Conservation (phyloP, 176 grass and related monocot genomes). For the Calamus simplicifolius region DNA sequence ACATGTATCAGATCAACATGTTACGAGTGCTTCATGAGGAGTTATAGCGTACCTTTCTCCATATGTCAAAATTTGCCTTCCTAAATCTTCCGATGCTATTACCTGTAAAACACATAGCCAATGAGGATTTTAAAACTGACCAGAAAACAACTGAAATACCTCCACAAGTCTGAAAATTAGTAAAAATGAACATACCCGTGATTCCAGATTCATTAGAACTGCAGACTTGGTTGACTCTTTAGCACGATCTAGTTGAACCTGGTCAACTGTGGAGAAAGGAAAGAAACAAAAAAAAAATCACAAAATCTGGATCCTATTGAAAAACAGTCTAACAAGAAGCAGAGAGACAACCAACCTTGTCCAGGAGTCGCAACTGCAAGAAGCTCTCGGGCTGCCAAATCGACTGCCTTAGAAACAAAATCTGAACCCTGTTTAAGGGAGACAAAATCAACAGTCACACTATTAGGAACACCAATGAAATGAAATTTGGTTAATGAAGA, state of each 20-base stretch:
- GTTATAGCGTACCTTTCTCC: slow-evolving; percentile 59
- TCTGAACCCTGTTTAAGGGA: slow-evolving; percentile 51
- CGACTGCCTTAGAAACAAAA: slow-evolving; percentile 80
- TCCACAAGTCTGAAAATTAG: slow-evolving; percentile 4
- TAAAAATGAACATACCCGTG: slow-evolving; percentile 37
- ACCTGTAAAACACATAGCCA: slow-evolving; percentile 29
- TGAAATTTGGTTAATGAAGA: too few relatives aligned
- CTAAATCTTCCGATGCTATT: slow-evolving; percentile 66
- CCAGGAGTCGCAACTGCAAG: slow-evolving; percentile 73
- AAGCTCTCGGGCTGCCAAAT: slow-evolving; percentile 79
- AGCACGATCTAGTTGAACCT: slow-evolving; percentile 69
- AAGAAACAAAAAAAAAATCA: slow-evolving; percentile 21
- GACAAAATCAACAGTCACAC: not conserved
- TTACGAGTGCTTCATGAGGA: not conserved
- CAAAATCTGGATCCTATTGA: not conserved
- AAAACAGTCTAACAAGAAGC: too few relatives aligned
- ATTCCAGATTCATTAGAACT: slow-evolving; percentile 62
- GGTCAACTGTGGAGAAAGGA: slow-evolving; percentile 49
- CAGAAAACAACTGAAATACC: slow-evolving; percentile 7
- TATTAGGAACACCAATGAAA: too few relatives aligned
- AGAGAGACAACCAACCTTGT: slow-evolving; percentile 43
- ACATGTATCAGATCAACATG: not conserved
- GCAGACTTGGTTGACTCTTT: slow-evolving; percentile 78
- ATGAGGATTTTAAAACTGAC: not conserved
- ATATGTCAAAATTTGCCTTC: slow-evolving; percentile 70